Evolutionary conservation across 176 grass and related monocot species (phyloP).

Genomic region (Oryza meridionalis): DNA sequence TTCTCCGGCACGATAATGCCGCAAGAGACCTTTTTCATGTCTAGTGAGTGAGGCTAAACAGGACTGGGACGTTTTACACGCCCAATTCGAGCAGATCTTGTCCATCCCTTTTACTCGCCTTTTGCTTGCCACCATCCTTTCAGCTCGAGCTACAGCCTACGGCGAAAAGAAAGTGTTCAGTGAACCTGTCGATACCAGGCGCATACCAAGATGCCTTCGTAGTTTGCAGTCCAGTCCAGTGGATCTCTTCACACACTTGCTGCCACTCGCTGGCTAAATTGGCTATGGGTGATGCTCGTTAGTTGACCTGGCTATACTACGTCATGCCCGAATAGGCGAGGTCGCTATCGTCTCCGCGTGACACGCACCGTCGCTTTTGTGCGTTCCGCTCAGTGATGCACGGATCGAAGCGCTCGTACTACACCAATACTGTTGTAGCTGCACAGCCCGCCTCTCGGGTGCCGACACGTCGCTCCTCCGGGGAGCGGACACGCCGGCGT

Average conservation of each 20-base stretch:
- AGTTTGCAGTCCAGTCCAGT: neutral
- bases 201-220: neutral
- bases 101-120: neutral
- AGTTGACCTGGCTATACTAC: slow-evolving; percentile 19
- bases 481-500: slow-evolving; percentile 12
- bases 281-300: neutral
- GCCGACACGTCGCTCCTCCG: neutral
- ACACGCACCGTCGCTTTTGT: slow-evolving; percentile 13
- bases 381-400: neutral
- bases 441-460: neutral
- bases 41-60: neutral
- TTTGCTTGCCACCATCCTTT: slow-evolving; percentile 12
- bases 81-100: slow-evolving; percentile 36
- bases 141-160: neutral
- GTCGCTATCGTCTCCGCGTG: neutral
- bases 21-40: slow-evolving; percentile 26
- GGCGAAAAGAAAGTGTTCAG: slow-evolving; percentile 18
- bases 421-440: neutral
- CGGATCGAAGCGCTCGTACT: neutral
- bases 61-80: neutral
- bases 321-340: slow-evolving; percentile 2
- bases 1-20: neutral
- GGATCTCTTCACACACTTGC: neutral
- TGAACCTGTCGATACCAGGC: slow-evolving; percentile 43
- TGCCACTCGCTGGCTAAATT: neutral